Evolutionary conservation across 2,329 filamentous ascomycete species (phyloP).

Genomic region (Scytalidium sp.): DNA sequence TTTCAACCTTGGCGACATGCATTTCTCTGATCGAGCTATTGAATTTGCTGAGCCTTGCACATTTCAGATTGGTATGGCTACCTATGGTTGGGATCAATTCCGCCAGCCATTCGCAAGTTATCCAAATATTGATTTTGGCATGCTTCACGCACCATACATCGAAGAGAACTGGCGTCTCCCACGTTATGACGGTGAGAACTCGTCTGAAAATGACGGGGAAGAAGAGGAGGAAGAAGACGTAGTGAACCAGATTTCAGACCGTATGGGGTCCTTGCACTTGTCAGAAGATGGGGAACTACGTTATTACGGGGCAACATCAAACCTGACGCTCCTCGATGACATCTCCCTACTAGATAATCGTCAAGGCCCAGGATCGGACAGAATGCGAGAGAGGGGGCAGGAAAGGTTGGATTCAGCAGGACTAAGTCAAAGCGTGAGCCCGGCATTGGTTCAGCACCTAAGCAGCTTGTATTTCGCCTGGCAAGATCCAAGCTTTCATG

Average conservation of each 20-base stretch:
- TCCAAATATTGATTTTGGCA: background rate
- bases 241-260: constrained; percentile 36
- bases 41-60: background rate
- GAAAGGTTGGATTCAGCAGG: background rate
- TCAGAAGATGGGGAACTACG: constrained; percentile 38
- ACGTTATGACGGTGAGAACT: background rate
- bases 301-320: constrained; percentile 42
- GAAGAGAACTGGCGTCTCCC: background rate
- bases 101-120: background rate
- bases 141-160: background rate
- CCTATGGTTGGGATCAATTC: background rate
- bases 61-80: background rate
- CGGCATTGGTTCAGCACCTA: constrained; percentile 39
- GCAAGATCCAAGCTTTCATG: constrained; percentile 43
- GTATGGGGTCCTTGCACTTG: constrained; percentile 40
- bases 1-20: background rate
- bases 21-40: background rate
- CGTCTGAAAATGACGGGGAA: constrained; percentile 10
- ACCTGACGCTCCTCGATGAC: constrained; percentile 38
- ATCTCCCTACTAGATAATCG: constrained; percentile 16
- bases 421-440: constrained; percentile 33
- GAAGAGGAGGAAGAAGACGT: constrained; percentile 33
- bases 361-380: background rate
- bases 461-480: constrained; percentile 44
- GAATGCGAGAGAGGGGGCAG: background rate